These are phyloP conservation scores for Ceratobasidium sp. DNA, from an alignment of 1,284 basidiomycete genomes.

Conservation along the genomic window DNA sequence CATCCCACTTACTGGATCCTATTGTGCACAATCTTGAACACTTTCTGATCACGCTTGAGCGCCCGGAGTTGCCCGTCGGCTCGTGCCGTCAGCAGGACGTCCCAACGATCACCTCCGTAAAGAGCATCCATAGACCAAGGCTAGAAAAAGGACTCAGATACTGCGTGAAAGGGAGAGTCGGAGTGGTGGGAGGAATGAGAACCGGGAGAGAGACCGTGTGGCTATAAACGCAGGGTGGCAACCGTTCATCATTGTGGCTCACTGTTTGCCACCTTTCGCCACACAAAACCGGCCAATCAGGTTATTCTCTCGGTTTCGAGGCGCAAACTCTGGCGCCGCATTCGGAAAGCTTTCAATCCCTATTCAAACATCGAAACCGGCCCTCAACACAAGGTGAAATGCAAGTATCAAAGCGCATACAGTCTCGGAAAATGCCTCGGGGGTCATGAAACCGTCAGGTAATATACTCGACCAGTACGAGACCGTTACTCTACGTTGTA, in stretches of 20 bases:
- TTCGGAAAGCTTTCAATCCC: neutral
- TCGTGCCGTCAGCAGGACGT: neutral
- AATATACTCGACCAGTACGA: no score
- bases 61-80: neutral
- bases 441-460: no score
- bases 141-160: no score
- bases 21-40: slow-evolving; percentile 7
- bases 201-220: neutral
- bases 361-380: no score
- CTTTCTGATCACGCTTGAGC: slow-evolving; percentile 11
- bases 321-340: neutral
- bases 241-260: neutral
- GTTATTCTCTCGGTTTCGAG: neutral
- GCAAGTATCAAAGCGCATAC: no score
- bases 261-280: neutral
- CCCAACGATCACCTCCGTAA: slow-evolving; percentile 9
- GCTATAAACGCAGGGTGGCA: neutral
- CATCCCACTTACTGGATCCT: neutral
- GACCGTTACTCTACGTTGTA: no score
- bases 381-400: no score
- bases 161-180: no score
- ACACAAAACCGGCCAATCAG: neutral
- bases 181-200: neutral
- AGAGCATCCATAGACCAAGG: slow-evolving; percentile 5
- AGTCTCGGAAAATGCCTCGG: no score